phyloP scores from a whole-genome alignment of 768 basidiomycete species.

The Suillus variegatus region DNA sequence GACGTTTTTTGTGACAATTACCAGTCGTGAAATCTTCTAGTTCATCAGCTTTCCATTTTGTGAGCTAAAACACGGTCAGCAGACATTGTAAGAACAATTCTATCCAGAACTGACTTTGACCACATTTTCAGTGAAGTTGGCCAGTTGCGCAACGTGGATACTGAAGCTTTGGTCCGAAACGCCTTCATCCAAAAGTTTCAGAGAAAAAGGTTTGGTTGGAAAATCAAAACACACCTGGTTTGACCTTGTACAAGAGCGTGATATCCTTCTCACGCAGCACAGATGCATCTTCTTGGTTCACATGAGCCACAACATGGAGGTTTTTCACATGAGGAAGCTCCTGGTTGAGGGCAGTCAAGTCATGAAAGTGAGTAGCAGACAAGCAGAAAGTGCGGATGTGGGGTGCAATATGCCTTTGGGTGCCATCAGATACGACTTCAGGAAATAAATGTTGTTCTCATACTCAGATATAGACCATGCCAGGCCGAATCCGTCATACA shows the following conservation, averaged over 20 bases:
- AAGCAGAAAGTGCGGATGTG: slow-evolving; percentile 92
- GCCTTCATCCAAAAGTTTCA: slow-evolving; percentile 43
- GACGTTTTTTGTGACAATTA: slow-evolving; percentile 14
- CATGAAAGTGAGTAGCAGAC: slow-evolving; percentile 98
- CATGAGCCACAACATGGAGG: slow-evolving; percentile 93
- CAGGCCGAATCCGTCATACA: slow-evolving; percentile 95
- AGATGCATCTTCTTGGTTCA: slow-evolving; percentile 49
- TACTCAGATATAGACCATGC: slow-evolving; percentile 99
- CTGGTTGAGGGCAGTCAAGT: slow-evolving; percentile 89
- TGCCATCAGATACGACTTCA: not conserved
- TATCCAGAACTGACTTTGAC: slow-evolving; percentile 58
- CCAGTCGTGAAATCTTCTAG: slow-evolving; percentile 79
- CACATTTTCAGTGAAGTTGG: slow-evolving; percentile 95
- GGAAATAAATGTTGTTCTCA: slow-evolving; percentile 19
- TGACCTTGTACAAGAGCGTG: slow-evolving; percentile 71
- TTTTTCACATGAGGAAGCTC: slow-evolving; percentile 88
- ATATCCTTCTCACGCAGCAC: slow-evolving; percentile 67
- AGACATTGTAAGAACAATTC: not conserved
- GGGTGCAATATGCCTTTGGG: slow-evolving; percentile 85
- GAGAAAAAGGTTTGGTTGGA: not conserved
- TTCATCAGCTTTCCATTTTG: slow-evolving; percentile 88
- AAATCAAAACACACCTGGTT: slow-evolving; percentile 60
- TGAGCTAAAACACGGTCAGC: slow-evolving; percentile 52
- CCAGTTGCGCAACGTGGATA: slow-evolving; percentile 96
- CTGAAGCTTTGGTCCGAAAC: slow-evolving; percentile 97